Evolutionary conservation across 345 rosid genomes (phyloP), one percentile per base, ranked within the genome.

Genomic region (Syzygium oleosum): DNA sequence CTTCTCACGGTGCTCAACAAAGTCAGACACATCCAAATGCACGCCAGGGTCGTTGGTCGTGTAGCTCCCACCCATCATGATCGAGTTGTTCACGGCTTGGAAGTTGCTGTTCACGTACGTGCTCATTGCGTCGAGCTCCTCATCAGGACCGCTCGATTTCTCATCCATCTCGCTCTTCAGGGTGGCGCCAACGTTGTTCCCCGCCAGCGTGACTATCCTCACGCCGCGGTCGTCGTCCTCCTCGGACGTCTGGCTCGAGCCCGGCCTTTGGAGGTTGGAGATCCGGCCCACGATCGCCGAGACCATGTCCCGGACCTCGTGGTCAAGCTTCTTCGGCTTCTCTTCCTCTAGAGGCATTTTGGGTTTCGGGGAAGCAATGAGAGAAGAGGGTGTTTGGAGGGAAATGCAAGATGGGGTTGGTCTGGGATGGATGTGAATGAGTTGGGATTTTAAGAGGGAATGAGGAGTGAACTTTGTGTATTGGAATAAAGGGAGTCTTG

Each of bases 71-170:
- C 91, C 91, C 55, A 97, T 86, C 99, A 96, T 95, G 84, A 97
- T 92, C 5, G 99, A 97, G 88, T 97, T 97, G 91, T 96, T 97
- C 51, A 97, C 94, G 2, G 99, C 95, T 85, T 96, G 99, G 88
- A 95, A 96, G 84, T 96, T 97, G 91, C 98, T 97, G 90, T 97
- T 97, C 38, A 96, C 97, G n/a, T 87, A 95, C 1, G 98, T 94
- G 31, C 86, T 92, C 88, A 92, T 7, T 29, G 89, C 88, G 19
- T 95, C 97, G 29, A 88, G 89, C 87, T 93, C 94, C 2, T 88
- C 89, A 6, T 84, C 86, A 15, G 12, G 49, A 17, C 84, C 84
- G 16, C 61, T 84, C 31, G 52, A 83, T 29, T 92, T 92, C 38
- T 91, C 95, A 27, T 95, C 97, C 88, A 94, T 25, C 77, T 92